Conservation (phyloP, 2,329 filamentous ascomycete genomes). For the Aspergillus latus region DNA sequence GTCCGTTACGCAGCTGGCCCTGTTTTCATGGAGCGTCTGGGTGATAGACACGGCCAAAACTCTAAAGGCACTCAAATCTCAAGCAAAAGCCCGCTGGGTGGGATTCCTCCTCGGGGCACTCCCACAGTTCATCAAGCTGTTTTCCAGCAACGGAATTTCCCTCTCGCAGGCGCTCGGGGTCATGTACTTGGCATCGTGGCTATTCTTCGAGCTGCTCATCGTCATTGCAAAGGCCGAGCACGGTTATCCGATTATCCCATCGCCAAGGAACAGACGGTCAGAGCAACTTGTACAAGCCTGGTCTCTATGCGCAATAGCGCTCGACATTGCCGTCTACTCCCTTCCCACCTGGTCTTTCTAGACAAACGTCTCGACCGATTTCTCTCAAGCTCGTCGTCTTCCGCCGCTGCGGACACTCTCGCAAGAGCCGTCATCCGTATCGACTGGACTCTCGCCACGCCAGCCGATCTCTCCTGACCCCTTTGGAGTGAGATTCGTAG, state of each 20-base stretch:
- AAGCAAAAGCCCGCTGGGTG: neutral
- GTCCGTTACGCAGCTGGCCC: neutral
- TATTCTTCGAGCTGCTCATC: neutral
- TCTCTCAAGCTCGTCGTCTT: neutral
- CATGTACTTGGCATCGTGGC: neutral
- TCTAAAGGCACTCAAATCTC: neutral
- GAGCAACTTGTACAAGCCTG: neutral
- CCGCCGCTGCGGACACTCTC: neutral
- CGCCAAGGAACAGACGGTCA: neutral
- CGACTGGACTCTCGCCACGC: neutral
- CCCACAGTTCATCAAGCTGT: neutral
- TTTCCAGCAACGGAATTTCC: neutral
- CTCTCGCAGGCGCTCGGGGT: neutral
- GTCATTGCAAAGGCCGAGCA: neutral
- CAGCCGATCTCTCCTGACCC: neutral
- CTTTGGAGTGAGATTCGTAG: neutral
- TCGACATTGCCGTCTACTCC: neutral
- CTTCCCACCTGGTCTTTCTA: neutral
- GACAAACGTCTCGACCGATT: neutral
- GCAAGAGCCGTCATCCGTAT: neutral
- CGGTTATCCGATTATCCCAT: neutral
- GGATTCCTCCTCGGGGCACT: neutral
- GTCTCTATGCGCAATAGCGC: neutral
- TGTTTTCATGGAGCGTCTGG: neutral
- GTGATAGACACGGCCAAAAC: neutral